Evolutionary conservation across 2,329 filamentous ascomycete genomes (phyloP), one percentile per base, ranked within the genome.

Genomic region (Peltaster fructicola): DNA sequence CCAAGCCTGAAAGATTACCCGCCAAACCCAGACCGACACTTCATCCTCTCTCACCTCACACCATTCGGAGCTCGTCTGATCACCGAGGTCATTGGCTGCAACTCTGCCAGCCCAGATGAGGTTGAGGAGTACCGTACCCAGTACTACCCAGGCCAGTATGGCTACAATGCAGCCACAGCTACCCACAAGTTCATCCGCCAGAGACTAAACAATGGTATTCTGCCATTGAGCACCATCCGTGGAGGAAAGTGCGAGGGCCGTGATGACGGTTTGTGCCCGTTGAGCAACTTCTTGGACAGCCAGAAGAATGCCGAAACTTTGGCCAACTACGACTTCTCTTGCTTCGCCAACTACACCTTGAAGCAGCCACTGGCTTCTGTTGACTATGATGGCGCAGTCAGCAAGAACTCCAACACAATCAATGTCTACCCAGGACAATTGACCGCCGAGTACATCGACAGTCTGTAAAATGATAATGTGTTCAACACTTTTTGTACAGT

Each of bases 71-170:
- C 54, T 3, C 54, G 60, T 10, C 50, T 69, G 15, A 49, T 65
- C 21, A 65, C 64, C 2, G 65, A 69, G 43, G 53, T 65, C 14
- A 61, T 67, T 34, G 62, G 59, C 16, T 68, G 64, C 36, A 44
- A 50, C 3, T 27, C 32, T 1, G 23, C 50, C 1, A 29, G 54
- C 22, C 59, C 65, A 1, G 36, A 36, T 4, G 41, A 53, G 1
- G 51, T 54, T 3, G 48, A 52, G 16, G 32, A 44, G 2, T 37
- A 58, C 18, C 44, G 50, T 13, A 52, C 52, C 1, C 37, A 48
- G 9, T 63, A 63, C 41, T 49, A 47, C 19, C 48, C 52, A 0
- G 39, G 34, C 0, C 53, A 59, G 27, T 60, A 61, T 30, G 58
- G 57, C 20, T 63, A 61, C 39, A 37, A 51, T 13, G 33, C 59